Evolutionary conservation across 371 early-diverging fungal species (phyloP).

Genomic region (Saksenaea oblongispora): DNA sequence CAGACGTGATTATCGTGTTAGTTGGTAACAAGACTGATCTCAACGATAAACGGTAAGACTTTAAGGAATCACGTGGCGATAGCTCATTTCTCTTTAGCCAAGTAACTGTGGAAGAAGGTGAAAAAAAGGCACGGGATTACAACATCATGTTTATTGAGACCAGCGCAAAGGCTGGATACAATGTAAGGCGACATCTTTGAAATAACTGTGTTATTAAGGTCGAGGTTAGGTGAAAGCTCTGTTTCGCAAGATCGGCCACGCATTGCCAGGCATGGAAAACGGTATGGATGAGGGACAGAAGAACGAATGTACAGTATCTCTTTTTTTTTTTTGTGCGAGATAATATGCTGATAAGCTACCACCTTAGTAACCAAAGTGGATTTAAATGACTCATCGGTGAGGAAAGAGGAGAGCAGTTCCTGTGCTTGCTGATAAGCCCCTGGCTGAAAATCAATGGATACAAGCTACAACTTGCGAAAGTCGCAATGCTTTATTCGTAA

Average conservation of each 20-base stretch:
- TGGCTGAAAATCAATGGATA: neutral
- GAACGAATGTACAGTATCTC: constrained; percentile 18
- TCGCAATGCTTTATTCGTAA: neutral
- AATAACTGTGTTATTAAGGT: neutral
- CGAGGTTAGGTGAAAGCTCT: constrained; percentile 67
- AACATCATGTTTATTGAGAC: constrained; percentile 95
- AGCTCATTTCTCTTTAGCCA: constrained; percentile 45
- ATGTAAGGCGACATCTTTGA: constrained; percentile 48
- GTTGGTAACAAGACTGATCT: constrained; percentile 99
- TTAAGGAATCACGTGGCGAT: neutral
- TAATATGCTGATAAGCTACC: too few relatives aligned
- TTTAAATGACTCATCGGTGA: constrained; percentile 34
- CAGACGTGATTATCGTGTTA: constrained; percentile 92
- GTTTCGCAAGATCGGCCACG: constrained; percentile 91
- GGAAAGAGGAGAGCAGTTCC: constrained; percentile 39
- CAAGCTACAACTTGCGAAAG: neutral
- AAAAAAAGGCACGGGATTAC: constrained; percentile 87
- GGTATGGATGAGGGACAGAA: constrained; percentile 39
- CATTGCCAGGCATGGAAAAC: constrained; percentile 83
- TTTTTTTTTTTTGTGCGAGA: too few relatives aligned
- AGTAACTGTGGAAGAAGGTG: constrained; percentile 91
- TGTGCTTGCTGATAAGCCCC: constrained; percentile 39
- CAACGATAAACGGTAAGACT: constrained; percentile 72
- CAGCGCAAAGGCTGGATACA: constrained; percentile 92
- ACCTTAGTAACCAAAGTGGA: constrained; percentile 47